Base-by-base conservation (phyloP, 192 early-diverging fungal species). In the Dimargaris cristalligena region DNA sequence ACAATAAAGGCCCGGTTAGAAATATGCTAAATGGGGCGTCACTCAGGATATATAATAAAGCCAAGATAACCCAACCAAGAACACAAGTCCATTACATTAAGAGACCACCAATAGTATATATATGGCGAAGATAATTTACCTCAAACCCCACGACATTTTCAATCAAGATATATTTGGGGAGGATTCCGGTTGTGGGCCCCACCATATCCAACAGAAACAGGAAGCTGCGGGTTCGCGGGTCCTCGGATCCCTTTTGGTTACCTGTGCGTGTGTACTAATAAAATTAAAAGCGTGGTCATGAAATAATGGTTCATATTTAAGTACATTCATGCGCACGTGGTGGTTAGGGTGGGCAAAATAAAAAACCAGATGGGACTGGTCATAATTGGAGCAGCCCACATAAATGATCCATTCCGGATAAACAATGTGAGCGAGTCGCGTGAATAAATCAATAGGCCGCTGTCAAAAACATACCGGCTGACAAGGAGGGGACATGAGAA, bases 81-180 rank as follows among this genome's bases (percentile, higher is more conserved):
- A 34, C 20, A 0, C 13, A 10, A 34, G 31, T 34, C 6, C 62
- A 45, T 22, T 29, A 26, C 31, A 3, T 41, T 41, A 50, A 0
- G 9, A 30, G 30, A 35, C 8, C 50, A 29, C 72, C 70, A 34
- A 71, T 65, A 23, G 61, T 54, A 61, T 79, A 69, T 33, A 49
- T 11, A 9, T 52, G 25, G 9, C 51, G 9, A n/a, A n/a, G n/a
- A n/a, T n/a, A n/a, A 35, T 49, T 20, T 67, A 75, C 75, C 58
- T 90, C 88, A 57, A 90, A 88, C 2, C 86, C 86, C 44, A 83
- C 81, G 32, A 90, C 88, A 68, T 90, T 88, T 65, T 90, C 88
- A 25, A 90, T 68, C 23, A 90, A 65, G 48, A 90, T 63, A 32
- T 80, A 84, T 28, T 62, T 74, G 0, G 86, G 88, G 4, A 67